Evolutionary conservation across 441 rosid genomes (phyloP).

Genomic region (Raphanus hybrid): DNA sequence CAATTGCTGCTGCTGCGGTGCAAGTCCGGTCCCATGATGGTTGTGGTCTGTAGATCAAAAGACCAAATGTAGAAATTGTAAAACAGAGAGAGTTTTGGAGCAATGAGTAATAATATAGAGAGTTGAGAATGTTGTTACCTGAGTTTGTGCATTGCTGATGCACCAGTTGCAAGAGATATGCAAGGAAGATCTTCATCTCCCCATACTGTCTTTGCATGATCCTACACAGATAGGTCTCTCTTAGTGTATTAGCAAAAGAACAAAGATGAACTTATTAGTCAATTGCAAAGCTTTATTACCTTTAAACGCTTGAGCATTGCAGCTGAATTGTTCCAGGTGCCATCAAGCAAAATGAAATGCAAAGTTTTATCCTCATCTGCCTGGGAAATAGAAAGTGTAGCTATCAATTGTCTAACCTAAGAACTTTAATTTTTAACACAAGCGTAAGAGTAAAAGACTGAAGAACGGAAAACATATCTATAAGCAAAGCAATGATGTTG

Average conservation of each 20-base stretch:
- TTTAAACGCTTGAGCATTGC: conserved; percentile 92
- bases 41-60: conserved; percentile 69
- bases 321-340: conserved; percentile 96
- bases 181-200: conserved; percentile 76
- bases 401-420: background rate
- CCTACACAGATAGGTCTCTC: conserved; percentile 48
- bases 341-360: conserved; percentile 84
- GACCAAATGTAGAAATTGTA: conserved; percentile 10
- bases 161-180: conserved; percentile 74
- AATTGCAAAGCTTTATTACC: conserved; percentile 43
- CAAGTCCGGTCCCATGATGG: conserved; percentile 97
- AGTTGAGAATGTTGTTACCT: conserved; percentile 52
- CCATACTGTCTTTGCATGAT: conserved; percentile 75
- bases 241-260: background rate
- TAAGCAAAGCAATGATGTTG: background rate
- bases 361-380: conserved; percentile 51
- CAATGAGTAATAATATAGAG: background rate
- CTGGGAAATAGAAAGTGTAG: conserved; percentile 43
- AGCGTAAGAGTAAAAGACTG: background rate
- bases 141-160: conserved; percentile 92
- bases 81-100: conserved; percentile 14
- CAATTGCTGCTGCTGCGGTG: conserved; percentile 86
- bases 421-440: background rate
- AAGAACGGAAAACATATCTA: conserved; percentile 13
- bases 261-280: conserved; percentile 1